These are phyloP conservation scores for Boletus sp. DNA, from an alignment of 1,284 basidiomycete genomes.

Conservation along the genomic window DNA sequence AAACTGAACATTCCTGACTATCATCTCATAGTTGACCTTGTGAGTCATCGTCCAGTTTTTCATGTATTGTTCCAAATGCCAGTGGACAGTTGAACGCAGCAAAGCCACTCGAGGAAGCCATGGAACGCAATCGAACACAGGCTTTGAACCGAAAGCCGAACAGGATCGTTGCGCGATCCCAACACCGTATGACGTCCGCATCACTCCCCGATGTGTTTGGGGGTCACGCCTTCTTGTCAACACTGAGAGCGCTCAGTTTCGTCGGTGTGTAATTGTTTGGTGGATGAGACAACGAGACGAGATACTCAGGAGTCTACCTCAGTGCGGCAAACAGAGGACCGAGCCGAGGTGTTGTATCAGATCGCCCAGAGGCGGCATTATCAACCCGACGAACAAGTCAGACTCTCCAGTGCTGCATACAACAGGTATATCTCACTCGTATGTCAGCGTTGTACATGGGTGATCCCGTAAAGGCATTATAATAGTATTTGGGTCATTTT, in stretches of 20 bases:
- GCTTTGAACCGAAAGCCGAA: slow-evolving; percentile 3
- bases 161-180: slow-evolving; percentile 1
- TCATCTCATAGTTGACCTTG: slow-evolving; percentile 28
- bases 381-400: slow-evolving; percentile 13
- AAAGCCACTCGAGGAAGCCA: slow-evolving; percentile 29
- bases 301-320: not conserved
- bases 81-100: slow-evolving; percentile 36
- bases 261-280: slow-evolving; percentile 23
- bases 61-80: not conserved
- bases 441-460: slow-evolving; percentile 3
- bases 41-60: slow-evolving; percentile 16
- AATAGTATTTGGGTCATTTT: slow-evolving; percentile 90
- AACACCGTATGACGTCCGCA: not conserved
- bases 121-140: slow-evolving; percentile 18
- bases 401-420: slow-evolving; percentile 48
- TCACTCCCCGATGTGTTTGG: not conserved
- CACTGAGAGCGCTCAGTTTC: slow-evolving; percentile 31
- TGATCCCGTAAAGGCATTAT: slow-evolving; percentile 67
- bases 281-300: not conserved
- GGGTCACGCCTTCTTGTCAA: slow-evolving; percentile 9
- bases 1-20: slow-evolving; percentile 16
- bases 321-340: slow-evolving; percentile 56
- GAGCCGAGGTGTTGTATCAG: slow-evolving; percentile 48
- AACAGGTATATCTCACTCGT: slow-evolving; percentile 54
- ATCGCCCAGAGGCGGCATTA: slow-evolving; percentile 44